These are phyloP conservation scores for Ceratobasidium sp. DNA, from an alignment of 1,284 basidiomycete species.

Conservation along the genomic window DNA sequence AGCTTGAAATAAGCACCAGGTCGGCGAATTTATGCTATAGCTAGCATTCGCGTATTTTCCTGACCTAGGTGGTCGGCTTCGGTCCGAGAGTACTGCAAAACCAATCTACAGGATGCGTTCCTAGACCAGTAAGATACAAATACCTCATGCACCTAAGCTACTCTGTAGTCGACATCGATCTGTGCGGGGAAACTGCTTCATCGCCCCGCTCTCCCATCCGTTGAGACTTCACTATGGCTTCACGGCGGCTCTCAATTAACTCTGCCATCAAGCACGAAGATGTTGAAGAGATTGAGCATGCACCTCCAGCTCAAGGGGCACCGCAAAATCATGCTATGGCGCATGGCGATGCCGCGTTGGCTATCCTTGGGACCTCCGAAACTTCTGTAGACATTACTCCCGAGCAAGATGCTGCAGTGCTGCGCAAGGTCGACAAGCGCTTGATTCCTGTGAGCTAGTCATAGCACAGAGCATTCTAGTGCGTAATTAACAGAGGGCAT, in stretches of 20 bases:
- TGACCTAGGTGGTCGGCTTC: slow-evolving; percentile 1
- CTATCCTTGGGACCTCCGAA: slow-evolving; percentile 56
- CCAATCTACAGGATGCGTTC: neutral
- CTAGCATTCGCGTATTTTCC: neutral
- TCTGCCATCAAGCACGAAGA: slow-evolving; percentile 37
- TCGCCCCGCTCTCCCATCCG: neutral
- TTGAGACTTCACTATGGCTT: slow-evolving; percentile 16
- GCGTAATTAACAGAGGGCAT: neutral
- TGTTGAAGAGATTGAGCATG: slow-evolving; percentile 39
- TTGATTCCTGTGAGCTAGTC: slow-evolving; percentile 56
- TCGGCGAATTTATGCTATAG: slow-evolving; percentile 23
- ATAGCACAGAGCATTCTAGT: neutral
- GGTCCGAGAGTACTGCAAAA: neutral
- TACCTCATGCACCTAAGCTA: slow-evolving; percentile 6
- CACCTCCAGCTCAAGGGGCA: slow-evolving; percentile 46
- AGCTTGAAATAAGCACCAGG: neutral
- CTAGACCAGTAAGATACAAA: slow-evolving; percentile 32
- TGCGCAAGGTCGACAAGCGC: slow-evolving; percentile 62
- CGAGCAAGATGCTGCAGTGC: slow-evolving; percentile 58
- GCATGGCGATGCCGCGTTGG: slow-evolving; percentile 59
- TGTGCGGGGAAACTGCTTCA: slow-evolving; percentile 12
- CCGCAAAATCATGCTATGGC: neutral
- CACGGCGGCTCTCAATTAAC: slow-evolving; percentile 18
- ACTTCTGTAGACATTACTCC: slow-evolving; percentile 55
- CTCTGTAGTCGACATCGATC: neutral